Evolutionary conservation across 345 rosid species (phyloP), one percentile per base, ranked within the genome.

Genomic region (Passiflora organensis): DNA sequence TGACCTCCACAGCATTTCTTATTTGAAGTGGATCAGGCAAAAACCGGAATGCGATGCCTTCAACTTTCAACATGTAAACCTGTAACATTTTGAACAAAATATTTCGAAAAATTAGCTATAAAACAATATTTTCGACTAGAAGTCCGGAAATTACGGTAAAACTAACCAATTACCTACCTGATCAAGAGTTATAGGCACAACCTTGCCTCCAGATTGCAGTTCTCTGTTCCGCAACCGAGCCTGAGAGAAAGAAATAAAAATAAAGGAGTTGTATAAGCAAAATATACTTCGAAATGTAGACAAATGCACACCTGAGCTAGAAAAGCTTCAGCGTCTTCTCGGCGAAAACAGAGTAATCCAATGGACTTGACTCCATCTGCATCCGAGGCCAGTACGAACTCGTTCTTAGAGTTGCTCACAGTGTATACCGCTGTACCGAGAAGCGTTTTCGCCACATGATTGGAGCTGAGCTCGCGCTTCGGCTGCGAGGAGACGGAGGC

Each of bases 371-470:
- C 78, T 18, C 95, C 90, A 43, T 68, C 75, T 44, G 93, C 90
- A 77, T 91, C 96, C n/a, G 98, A 91, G 53, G 88, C 73, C 20
- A 88, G 93, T 44, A 91, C 96, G 77, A 91, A 88, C 66, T 91
- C 98, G 56, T 84, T 91, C 51, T 86, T 81, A 10, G 96, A 74
- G 66, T 91, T 91, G 74, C 96, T 88, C 32, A 91, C 90, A 0
- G 96, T 88, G 66, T 78, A 91, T 6, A 91, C 96, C 0, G 90
- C 62, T 0, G 96, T 91, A 1, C 97, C 95, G 16, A 61, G 65
- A 2, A 91, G 83, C 43, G 84, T 68, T 67, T 85, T 88, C 23
- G 95, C 95, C 32, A 87, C 96, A 32, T 70, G 79, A 28, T 77
- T 81, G 4, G 79, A 71, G 73, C 67, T 74, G 56, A 89, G 63